Evolutionary conservation across 192 early-diverging fungal species (phyloP), one percentile per base, ranked within the genome.

Genomic region (Podila clonocystis): DNA sequence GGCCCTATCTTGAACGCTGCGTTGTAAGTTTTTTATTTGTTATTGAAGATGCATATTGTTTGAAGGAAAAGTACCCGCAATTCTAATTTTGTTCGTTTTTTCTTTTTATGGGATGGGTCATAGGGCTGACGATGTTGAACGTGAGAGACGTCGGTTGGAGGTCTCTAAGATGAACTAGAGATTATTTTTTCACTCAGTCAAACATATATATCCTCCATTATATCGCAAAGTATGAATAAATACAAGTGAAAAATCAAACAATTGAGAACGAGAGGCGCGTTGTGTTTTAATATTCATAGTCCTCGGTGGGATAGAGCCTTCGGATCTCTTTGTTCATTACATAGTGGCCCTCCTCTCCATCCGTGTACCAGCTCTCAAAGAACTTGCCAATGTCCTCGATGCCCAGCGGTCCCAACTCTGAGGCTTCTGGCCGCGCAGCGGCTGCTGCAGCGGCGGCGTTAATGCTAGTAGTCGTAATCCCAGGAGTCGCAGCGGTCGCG

Each of bases 281-380:
- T n/a, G 52, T 12, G 4, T 12, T 55, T 22, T 55, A 55, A 55
- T 55, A 55, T 1, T 55, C 52, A 12, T 59, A 80, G 36, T 80
- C 77, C 34, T 80, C 77, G 0, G 77, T 80, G 1, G 77, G 77
- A 30, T 80, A 80, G 1, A 80, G 52, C 50, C 72, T 80, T 5
- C 65, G 61, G 8, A 80, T 59, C 34, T 80, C 77, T n/a, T 72
- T 72, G 58, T 80, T 80, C 77, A 80, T 72, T 11, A 80, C 62
- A 59, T 80, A 80, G 48, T 73, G 66, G 24, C 77, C 77, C 17
- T 30, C 70, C 19, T 73, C 12, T 12, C 67, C 71, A 65, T 80
- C 67, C 22, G 52, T 24, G n/a, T 55, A 55, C 77, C 77, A 80
- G 1, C 61, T 50, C 57, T 80, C 77, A 33, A 80, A 80, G 50